Conservation (phyloP, 2,329 filamentous ascomycete species). For the Aureobasidium sp. region DNA sequence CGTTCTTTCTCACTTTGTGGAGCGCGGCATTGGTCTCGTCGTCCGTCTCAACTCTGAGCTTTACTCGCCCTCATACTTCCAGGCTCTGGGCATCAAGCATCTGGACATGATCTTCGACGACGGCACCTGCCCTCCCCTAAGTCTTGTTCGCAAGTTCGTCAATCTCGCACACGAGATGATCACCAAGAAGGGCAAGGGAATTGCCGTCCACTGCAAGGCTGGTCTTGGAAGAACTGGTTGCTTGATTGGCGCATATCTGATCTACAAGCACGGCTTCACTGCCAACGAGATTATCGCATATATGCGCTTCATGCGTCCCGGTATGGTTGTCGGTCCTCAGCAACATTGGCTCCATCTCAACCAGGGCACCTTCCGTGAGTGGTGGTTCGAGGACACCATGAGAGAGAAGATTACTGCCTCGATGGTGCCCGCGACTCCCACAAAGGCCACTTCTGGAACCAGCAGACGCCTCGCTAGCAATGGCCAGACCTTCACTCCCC, state of each 20-base stretch:
- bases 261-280: conserved; percentile 94
- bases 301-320: conserved; percentile 96
- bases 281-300: conserved; percentile 94
- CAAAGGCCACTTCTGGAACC: conserved; percentile 34
- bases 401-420: conserved; percentile 69
- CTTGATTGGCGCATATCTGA: conserved; percentile 92
- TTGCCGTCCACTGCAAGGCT: conserved; percentile 97
- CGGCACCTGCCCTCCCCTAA: conserved; percentile 84
- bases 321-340: conserved; percentile 97
- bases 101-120: conserved; percentile 99
- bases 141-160: conserved; percentile 89
- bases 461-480: conserved; percentile 49
- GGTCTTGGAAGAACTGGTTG: conserved; percentile 92
- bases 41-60: conserved; percentile 92
- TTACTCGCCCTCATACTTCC: conserved; percentile 96
- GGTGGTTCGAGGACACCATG: conserved; percentile 76
- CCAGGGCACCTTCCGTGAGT: conserved; percentile 94
- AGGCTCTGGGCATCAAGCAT: conserved; percentile 87
- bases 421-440: conserved; percentile 48
- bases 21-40: conserved; percentile 83
- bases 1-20: conserved; percentile 79
- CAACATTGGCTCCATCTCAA: conserved; percentile 99
- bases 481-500: conserved; percentile 71
- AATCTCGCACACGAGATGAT: conserved; percentile 92
- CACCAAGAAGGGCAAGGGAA: conserved; percentile 78